phyloP scores from a whole-genome alignment of 1,139 yeast species.

The Nakaseomyces bracarensis region DNA sequence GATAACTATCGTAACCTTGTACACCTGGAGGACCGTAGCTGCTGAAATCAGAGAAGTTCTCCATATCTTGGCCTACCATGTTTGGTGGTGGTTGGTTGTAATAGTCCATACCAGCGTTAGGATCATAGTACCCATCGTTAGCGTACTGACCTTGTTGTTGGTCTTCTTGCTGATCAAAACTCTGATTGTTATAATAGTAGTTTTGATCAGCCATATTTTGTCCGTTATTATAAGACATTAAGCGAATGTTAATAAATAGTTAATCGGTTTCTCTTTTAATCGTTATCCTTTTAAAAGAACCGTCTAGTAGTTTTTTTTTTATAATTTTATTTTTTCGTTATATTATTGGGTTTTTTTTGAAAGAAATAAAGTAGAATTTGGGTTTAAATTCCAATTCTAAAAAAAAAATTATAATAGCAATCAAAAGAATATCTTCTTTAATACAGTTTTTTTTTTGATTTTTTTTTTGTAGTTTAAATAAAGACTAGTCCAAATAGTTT shows the following conservation, averaged over 20 bases:
- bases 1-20: conserved; percentile 50
- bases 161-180: conserved; percentile 14
- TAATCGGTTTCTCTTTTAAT: no score
- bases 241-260: no score
- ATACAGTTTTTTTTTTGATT: no score
- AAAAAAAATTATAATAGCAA: no score
- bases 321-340: no score
- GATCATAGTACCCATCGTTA: conserved; percentile 14
- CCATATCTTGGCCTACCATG: conserved; percentile 52
- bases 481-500: no score
- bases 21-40: conserved; percentile 57
- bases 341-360: no score
- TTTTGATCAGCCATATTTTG: conserved; percentile 11
- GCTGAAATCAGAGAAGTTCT: conserved; percentile 70
- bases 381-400: no score
- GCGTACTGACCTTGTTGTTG: conserved; percentile 9
- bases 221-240: conserved; percentile 7
- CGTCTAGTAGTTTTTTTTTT: no score
- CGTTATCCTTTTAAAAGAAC: not conserved
- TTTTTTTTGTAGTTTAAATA: no score
- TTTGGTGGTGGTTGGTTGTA: conserved; percentile 39
- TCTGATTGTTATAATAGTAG: conserved; percentile 30
- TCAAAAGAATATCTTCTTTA: no score
- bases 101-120: conserved; percentile 34
- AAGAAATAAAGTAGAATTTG: no score